Base-by-base conservation (phyloP, 1,284 basidiomycete genomes). In the Leccinum solheimii region DNA sequence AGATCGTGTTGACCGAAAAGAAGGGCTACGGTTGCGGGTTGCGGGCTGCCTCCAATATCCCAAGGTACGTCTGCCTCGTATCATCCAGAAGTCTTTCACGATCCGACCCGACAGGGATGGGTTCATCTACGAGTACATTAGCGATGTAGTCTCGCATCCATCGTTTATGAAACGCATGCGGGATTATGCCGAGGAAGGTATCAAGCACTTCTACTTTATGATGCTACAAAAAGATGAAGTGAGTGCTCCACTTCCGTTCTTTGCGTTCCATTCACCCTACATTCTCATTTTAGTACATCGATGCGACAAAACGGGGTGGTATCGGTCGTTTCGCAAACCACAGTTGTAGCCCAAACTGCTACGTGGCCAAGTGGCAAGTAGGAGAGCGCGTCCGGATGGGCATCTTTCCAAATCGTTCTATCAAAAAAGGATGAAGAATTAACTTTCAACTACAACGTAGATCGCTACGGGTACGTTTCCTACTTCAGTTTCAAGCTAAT, bases 401-500 rank as follows among this genome's bases (percentile, higher is more conserved):
- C 55, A 98, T 99, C 68, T 99, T 99, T 72, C 88, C 97, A 26
- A 96, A 92, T 72, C 84, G 97, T 62, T 76, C 85, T 64, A 92
- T 99, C 67, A 76, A 83, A 72, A 72, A 85, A 86, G 72, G 79
- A 94, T 65, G 97, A 99, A 74, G 97, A 99, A 77, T 79, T 99
- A 65, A 99, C 97, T 1, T 99, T 99, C 82, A 98, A 99, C 77
- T 99, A 99, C 76, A 99, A 99, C 72, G 97, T 99, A 52, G 97
- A 99, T 76, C 92, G 97, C 62, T 99, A 99, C 74, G 97, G 97
- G 94, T 95, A 65, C 62, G 90, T 81, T 8, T n/a, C 45, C 19
- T 10, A 50, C 49, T 16, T 53, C 43, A 43, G n/a, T 23, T 51
- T 54, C 53, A 27, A 21, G 14, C 16, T 27, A n/a, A 48, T 43